Evolutionary conservation across 2,329 filamentous ascomycete genomes (phyloP).

Genomic region (Pestalotiopsis sp.): DNA sequence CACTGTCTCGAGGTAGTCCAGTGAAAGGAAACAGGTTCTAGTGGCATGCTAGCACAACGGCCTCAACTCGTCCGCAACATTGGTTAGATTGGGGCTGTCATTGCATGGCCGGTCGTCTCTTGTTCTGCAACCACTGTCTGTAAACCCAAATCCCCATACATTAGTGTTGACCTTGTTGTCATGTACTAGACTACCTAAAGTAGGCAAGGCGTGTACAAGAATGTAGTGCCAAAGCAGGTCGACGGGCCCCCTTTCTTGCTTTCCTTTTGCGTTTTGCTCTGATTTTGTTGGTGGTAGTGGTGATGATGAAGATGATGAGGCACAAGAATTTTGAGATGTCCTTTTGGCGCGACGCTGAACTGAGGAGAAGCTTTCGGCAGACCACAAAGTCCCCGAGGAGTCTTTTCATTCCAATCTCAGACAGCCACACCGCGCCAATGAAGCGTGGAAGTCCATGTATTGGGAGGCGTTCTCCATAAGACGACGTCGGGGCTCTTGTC

Average conservation of each 20-base stretch:
- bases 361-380: neutral
- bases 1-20: constrained; percentile 12
- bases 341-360: neutral
- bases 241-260: neutral
- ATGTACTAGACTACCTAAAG: neutral
- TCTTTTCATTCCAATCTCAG: constrained; percentile 5
- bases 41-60: constrained; percentile 14
- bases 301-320: neutral
- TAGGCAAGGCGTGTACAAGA: neutral
- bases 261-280: neutral
- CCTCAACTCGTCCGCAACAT: neutral
- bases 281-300: neutral
- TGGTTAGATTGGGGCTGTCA: constrained; percentile 12
- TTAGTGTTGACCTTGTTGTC: neutral
- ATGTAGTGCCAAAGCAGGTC: neutral
- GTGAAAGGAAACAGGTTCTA: constrained; percentile 14
- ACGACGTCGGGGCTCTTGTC: neutral
- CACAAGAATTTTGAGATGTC: neutral
- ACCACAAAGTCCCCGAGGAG: neutral
- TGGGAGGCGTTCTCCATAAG: constrained; percentile 9
- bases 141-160: constrained; percentile 6
- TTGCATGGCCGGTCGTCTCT: neutral
- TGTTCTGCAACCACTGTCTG: neutral
- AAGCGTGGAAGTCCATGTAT: constrained; percentile 11
- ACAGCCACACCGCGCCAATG: neutral